phyloP scores from a whole-genome alignment of 768 basidiomycete species.

The Kwoniella dejecticola region DNA sequence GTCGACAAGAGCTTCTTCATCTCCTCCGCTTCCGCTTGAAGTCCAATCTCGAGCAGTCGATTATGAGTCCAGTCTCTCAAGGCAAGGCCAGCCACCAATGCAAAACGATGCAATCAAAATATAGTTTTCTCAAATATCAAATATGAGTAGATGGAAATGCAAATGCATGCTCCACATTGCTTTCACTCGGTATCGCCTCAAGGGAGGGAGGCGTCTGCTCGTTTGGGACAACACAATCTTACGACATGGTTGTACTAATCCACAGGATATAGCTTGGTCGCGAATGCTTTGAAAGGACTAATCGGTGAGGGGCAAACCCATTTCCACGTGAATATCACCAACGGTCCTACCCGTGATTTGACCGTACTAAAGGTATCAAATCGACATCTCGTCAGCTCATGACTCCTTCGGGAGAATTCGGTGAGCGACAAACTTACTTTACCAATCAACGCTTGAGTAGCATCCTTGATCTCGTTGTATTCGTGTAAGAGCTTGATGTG shows the following conservation, averaged over 20 bases:
- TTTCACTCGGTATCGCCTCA: too few species aligned
- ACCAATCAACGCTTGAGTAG: constrained; percentile 51
- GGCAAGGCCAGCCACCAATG: constrained; percentile 37
- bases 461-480: constrained; percentile 57
- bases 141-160: neutral
- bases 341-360: constrained; percentile 42
- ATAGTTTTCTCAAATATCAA: neutral
- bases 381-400: neutral
- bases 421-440: constrained; percentile 33
- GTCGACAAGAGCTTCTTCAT: constrained; percentile 57
- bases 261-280: too few species aligned
- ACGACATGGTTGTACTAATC: too few species aligned
- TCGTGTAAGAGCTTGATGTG: constrained; percentile 53
- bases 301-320: constrained; percentile 49
- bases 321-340: constrained; percentile 47
- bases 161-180: neutral
- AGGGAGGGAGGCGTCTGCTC: too few species aligned
- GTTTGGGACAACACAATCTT: too few species aligned
- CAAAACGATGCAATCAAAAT: constrained; percentile 35
- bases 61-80: constrained; percentile 29
- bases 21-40: constrained; percentile 53
- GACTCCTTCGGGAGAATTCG: neutral
- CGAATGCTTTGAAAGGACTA: constrained; percentile 4
- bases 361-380: constrained; percentile 40
- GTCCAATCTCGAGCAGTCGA: constrained; percentile 4